A percentile compares a stretch with the other conserved stretches of the same genome.
Conservation (phyloP, 495 filamentous ascomycete species). For the Pyrenula aspistea region DNA sequence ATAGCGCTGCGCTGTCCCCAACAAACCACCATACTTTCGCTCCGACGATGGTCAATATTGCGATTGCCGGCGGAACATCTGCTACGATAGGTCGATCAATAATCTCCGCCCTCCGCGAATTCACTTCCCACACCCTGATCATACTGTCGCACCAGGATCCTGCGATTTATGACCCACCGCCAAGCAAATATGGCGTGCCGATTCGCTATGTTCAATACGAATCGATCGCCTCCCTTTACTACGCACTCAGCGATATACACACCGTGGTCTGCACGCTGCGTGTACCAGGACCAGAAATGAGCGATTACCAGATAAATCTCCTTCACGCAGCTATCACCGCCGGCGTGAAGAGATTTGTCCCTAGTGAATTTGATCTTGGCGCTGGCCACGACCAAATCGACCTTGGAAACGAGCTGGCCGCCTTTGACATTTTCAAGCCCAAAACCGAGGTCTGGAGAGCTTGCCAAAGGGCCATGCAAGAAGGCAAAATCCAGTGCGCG, state of each 20-base stretch:
- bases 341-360: constrained; percentile 19
- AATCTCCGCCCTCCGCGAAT: constrained; percentile 5
- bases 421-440: constrained; percentile 9
- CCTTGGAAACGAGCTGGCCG: not conserved
- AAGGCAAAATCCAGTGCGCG: constrained; percentile 14
- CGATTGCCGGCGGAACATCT: constrained; percentile 12
- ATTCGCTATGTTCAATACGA: constrained; percentile 17
- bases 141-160: constrained; percentile 6
- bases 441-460: constrained; percentile 12
- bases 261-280: constrained; percentile 15
- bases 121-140: constrained; percentile 2
- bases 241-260: constrained; percentile 11
- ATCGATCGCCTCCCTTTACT: constrained; percentile 8
- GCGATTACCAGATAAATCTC: constrained; percentile 13
- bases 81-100: constrained; percentile 11
- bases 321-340: constrained; percentile 17
- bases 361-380: constrained; percentile 16
- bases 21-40: too few species aligned
- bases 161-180: not conserved
- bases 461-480: constrained; percentile 5
- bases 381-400: not conserved
- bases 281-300: constrained; percentile 10
- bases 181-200: constrained; percentile 1
- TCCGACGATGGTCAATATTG: constrained; percentile 1
- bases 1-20: too few species aligned